Conservation (phyloP, 148 eudicot species). For the Rhododendron ferrugineum region DNA sequence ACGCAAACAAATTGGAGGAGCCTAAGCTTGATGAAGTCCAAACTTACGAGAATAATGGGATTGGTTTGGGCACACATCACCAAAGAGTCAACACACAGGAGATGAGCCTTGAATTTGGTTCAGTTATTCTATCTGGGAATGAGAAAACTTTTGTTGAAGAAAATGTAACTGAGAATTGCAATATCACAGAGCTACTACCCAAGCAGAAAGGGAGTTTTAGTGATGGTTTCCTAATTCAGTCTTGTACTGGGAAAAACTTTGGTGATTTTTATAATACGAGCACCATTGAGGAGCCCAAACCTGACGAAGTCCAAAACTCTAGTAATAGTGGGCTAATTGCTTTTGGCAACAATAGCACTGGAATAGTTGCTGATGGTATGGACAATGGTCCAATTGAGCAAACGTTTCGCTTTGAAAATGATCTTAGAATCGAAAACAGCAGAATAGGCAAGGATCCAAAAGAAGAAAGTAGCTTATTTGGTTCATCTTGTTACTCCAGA, state of each 20-base stretch:
- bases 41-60: slow-evolving; percentile 23
- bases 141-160: slow-evolving; percentile 32
- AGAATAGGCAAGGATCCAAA: slow-evolving; percentile 35
- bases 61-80: slow-evolving; percentile 25
- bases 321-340: slow-evolving; percentile 38
- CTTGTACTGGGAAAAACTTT: slow-evolving; percentile 32
- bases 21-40: slow-evolving; percentile 28
- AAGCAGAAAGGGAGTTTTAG: slow-evolving; percentile 35
- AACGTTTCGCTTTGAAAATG: slow-evolving; percentile 36
- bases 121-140: slow-evolving; percentile 32
- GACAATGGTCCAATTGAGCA: slow-evolving; percentile 40
- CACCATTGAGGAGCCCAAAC: slow-evolving; percentile 36
- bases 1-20: slow-evolving; percentile 28
- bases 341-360: slow-evolving; percentile 38
- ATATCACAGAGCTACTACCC: slow-evolving; percentile 28
- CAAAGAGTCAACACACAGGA: slow-evolving; percentile 21
- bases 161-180: slow-evolving; percentile 26
- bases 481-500: slow-evolving; percentile 47
- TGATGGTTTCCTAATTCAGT: slow-evolving; percentile 29
- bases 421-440: slow-evolving; percentile 32
- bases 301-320: slow-evolving; percentile 31
- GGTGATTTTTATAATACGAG: slow-evolving; percentile 25
- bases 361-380: slow-evolving; percentile 33
- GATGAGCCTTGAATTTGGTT: slow-evolving; percentile 27
- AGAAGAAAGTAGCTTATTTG: slow-evolving; percentile 43